These are phyloP conservation scores for Haplosporangium gracile DNA, from an alignment of 192 early-diverging fungal genomes.

Conservation along the genomic window DNA sequence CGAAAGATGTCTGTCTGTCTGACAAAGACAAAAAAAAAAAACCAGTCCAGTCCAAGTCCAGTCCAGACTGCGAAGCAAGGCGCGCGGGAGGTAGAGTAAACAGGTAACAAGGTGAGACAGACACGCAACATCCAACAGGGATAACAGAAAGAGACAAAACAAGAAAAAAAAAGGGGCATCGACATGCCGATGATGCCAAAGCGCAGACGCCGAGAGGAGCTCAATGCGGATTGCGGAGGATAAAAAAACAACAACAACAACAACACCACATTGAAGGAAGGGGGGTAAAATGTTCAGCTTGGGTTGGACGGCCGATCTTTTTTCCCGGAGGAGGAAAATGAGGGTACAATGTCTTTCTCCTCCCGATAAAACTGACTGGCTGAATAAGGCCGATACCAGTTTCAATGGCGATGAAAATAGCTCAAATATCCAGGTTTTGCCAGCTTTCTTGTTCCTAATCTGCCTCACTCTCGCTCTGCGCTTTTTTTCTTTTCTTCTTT, in stretches of 20 bases:
- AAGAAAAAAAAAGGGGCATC: neutral
- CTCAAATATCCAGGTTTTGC: neutral
- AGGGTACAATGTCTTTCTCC: neutral
- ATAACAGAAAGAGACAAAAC: neutral
- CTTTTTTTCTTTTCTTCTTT: neutral
- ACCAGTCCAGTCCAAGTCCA: neutral
- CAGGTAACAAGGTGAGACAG: neutral
- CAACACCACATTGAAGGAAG: neutral
- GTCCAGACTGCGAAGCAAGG: neutral
- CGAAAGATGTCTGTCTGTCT: neutral
- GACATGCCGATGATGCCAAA: constrained; percentile 7
- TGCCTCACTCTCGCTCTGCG: neutral
- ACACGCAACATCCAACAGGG: neutral
- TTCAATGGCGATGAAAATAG: neutral
- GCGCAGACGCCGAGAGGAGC: neutral
- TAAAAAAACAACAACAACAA: neutral
- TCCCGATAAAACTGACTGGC: neutral
- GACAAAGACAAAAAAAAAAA: constrained; percentile 1
- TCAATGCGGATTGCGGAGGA: neutral
- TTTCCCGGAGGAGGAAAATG: neutral
- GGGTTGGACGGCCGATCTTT: constrained; percentile 9
- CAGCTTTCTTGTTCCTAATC: neutral
- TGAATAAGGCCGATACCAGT: neutral
- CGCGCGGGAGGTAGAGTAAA: neutral
- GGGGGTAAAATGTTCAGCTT: neutral